Evolutionary conservation across 345 rosid species (phyloP).

Genomic region (Erysimum cheiranthoides): DNA sequence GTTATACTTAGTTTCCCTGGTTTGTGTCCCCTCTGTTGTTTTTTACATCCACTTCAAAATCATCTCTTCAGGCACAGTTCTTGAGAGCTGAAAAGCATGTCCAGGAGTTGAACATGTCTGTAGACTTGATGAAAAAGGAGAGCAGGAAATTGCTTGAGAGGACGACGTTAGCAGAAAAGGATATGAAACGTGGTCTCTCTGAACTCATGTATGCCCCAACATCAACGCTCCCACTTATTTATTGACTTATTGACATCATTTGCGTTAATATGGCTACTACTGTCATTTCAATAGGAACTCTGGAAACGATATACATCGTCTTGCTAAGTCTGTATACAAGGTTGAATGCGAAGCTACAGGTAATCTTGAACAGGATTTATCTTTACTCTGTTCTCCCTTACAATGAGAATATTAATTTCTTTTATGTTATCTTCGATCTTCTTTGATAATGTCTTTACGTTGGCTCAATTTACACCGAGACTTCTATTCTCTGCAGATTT

Average conservation of each 20-base stretch:
- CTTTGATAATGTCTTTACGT: slow-evolving; percentile 20
- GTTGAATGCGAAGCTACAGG: slow-evolving; percentile 83
- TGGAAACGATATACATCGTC: slow-evolving; percentile 72
- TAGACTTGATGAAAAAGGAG: slow-evolving; percentile 85
- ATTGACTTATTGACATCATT: not conserved
- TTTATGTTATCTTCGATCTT: not conserved
- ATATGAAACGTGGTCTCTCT: slow-evolving; percentile 72
- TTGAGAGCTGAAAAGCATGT: slow-evolving; percentile 80
- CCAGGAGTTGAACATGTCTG: slow-evolving; percentile 72
- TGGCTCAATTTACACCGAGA: slow-evolving; percentile 3
- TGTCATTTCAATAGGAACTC: slow-evolving; percentile 59
- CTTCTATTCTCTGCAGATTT: slow-evolving; percentile 56
- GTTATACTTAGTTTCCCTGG: slow-evolving; percentile 11
- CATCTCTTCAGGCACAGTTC: slow-evolving; percentile 66
- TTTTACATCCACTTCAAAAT: slow-evolving; percentile 31
- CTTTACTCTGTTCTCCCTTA: not conserved
- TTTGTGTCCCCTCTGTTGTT: not conserved
- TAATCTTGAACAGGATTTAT: slow-evolving; percentile 36
- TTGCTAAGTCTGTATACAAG: slow-evolving; percentile 74
- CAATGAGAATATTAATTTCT: not conserved
- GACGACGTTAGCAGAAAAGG: slow-evolving; percentile 85
- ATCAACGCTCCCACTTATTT: not conserved
- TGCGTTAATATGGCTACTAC: slow-evolving; percentile 29
- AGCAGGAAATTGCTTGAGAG: slow-evolving; percentile 87
- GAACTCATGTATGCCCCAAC: slow-evolving; percentile 66